phyloP scores from a whole-genome alignment of 2,329 filamentous ascomycete species.

The Madurella mycetomatis region DNA sequence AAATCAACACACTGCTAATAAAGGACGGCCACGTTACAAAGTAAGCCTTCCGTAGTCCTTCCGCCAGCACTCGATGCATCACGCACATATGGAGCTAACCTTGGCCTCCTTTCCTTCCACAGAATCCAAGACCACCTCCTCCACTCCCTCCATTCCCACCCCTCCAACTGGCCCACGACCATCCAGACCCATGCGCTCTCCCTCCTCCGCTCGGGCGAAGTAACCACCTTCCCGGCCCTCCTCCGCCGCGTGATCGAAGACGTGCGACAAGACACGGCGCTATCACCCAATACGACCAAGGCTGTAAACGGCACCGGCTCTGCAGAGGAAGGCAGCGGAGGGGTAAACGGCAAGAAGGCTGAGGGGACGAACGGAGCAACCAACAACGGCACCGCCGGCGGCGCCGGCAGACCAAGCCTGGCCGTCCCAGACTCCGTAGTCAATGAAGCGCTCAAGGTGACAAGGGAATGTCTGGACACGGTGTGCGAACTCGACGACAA shows the following conservation, averaged over 20 bases:
- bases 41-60: conserved; percentile 36
- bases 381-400: conserved; percentile 11
- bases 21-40: conserved; percentile 56
- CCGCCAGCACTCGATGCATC: background rate
- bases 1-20: conserved; percentile 57
- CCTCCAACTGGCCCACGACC: conserved; percentile 58
- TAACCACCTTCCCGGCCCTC: conserved; percentile 57
- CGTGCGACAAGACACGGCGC: conserved; percentile 48
- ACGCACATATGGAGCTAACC: conserved; percentile 4
- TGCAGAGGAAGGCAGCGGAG: conserved; percentile 28
- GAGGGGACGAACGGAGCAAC: conserved; percentile 27
- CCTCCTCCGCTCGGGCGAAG: conserved; percentile 57
- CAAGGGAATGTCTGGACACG: conserved; percentile 53
- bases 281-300: conserved; percentile 28
- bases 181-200: conserved; percentile 56
- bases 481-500: conserved; percentile 39
- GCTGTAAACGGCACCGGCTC: conserved; percentile 31
- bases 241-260: conserved; percentile 59
- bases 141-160: conserved; percentile 56
- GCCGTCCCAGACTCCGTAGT: conserved; percentile 57
- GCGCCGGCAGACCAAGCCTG: conserved; percentile 35
- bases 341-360: conserved; percentile 31
- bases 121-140: conserved; percentile 63
- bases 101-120: conserved; percentile 6
- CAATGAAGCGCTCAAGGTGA: conserved; percentile 57